Percentiles rank a stretch among this genome's conserved stretches.
These are phyloP conservation scores for Guadua angustifolia DNA, from an alignment of 176 grass and related monocot species.

Conservation along the genomic window DNA sequence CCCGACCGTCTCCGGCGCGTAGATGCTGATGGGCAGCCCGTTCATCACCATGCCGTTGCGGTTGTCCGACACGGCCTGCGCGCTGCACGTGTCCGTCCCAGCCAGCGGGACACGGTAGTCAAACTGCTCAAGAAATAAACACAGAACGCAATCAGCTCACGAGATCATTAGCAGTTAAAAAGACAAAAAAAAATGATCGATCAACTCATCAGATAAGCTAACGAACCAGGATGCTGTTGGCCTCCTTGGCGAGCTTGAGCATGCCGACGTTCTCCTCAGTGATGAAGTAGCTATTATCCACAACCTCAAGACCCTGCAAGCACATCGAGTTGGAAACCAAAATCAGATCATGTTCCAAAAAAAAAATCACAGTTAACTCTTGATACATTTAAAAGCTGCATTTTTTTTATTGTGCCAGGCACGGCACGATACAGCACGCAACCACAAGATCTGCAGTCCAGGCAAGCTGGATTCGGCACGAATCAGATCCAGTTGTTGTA, in stretches of 20 bases:
- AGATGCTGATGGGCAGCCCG: constrained; percentile 90
- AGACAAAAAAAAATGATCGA: neutral
- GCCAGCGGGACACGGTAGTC: constrained; percentile 80
- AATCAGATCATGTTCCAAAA: neutral
- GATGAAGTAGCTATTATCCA: constrained; percentile 93
- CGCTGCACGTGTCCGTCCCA: constrained; percentile 59
- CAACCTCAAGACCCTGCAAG: constrained; percentile 66
- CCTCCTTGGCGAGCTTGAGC: constrained; percentile 92
- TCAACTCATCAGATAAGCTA: too few relatives aligned
- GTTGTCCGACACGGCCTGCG: constrained; percentile 25
- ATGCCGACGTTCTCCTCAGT: constrained; percentile 90
- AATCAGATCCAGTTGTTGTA: constrained; percentile 26
- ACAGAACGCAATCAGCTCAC: neutral
- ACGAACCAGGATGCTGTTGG: constrained; percentile 77
- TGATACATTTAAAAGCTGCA: neutral
- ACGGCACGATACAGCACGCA: too few relatives aligned
- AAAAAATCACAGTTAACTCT: neutral
- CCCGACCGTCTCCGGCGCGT: constrained; percentile 89
- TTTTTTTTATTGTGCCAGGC: too few relatives aligned
- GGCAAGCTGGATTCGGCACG: constrained; percentile 14
- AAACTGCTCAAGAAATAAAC: constrained; percentile 32
- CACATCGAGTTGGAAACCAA: neutral
- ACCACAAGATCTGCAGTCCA: neutral
- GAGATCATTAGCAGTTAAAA: neutral
- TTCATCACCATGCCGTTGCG: constrained; percentile 65